phyloP scores from a whole-genome alignment of 1,284 basidiomycete species.

The Pholiota adiposa region DNA sequence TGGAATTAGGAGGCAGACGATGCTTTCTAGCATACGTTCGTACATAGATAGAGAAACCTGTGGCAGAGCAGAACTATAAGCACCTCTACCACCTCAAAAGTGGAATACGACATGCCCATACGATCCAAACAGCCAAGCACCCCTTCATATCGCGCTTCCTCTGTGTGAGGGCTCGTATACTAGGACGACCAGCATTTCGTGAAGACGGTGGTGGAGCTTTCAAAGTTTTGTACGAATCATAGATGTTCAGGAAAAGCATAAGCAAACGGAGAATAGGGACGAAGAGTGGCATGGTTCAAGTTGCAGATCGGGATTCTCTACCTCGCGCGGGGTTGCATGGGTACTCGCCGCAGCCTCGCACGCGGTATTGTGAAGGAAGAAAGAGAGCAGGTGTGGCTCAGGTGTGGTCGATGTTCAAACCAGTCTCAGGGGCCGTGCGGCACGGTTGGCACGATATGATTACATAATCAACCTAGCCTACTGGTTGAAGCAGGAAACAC shows the following conservation, averaged over 20 bases:
- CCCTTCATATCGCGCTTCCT: conserved; percentile 84
- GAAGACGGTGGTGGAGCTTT: conserved; percentile 64
- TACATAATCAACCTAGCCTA: background rate
- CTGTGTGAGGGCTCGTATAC: conserved; percentile 66
- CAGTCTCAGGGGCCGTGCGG: conserved; percentile 2
- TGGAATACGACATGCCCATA: conserved; percentile 63
- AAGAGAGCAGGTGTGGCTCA: background rate
- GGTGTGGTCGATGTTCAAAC: background rate
- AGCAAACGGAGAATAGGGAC: conserved; percentile 67
- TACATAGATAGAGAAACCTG: conserved; percentile 68
- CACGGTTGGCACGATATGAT: background rate
- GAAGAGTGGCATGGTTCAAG: conserved; percentile 63
- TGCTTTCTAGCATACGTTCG: conserved; percentile 63
- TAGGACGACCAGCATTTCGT: conserved; percentile 64
- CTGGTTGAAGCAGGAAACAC: background rate
- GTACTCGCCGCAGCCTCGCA: conserved; percentile 23
- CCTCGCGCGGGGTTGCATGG: conserved; percentile 17
- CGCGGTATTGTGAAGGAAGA: conserved; percentile 17
- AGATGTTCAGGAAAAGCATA: conserved; percentile 78
- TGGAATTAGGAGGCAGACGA: conserved; percentile 71
- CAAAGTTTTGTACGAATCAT: conserved; percentile 81
- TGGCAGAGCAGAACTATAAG: background rate
- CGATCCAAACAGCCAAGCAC: conserved; percentile 78
- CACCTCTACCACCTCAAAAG: background rate
- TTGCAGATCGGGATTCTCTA: conserved; percentile 8